These are phyloP conservation scores for Phlebopus sp. DNA, from an alignment of 1,284 basidiomycete species.

Conservation along the genomic window DNA sequence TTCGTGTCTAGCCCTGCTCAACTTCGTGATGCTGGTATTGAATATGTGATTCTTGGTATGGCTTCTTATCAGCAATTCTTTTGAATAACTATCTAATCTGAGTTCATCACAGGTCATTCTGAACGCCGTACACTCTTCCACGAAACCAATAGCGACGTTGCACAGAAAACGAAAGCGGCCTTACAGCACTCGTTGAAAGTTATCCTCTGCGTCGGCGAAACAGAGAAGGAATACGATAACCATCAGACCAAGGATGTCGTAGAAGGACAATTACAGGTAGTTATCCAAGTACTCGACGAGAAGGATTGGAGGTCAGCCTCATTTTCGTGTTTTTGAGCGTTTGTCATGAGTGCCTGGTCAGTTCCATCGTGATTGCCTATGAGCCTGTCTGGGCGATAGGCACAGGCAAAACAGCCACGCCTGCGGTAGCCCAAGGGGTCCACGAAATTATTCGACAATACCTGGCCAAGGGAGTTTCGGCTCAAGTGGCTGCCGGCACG, in stretches of 20 bases:
- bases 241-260: slow-evolving; percentile 80
- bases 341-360: neutral
- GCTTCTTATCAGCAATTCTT: too few relatives aligned
- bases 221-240: slow-evolving; percentile 84
- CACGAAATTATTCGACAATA: slow-evolving; percentile 84
- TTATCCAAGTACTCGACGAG: slow-evolving; percentile 61
- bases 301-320: slow-evolving; percentile 75
- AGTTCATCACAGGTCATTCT: slow-evolving; percentile 68
- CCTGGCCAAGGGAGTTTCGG: slow-evolving; percentile 66
- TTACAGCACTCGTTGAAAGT: slow-evolving; percentile 76
- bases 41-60: slow-evolving; percentile 89
- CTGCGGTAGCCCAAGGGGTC: slow-evolving; percentile 87
- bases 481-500: slow-evolving; percentile 69
- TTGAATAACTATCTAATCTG: too few relatives aligned
- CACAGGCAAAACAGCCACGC: slow-evolving; percentile 93
- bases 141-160: slow-evolving; percentile 84
- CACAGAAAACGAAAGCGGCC: slow-evolving; percentile 83
- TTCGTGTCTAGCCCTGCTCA: slow-evolving; percentile 60
- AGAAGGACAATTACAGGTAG: slow-evolving; percentile 80
- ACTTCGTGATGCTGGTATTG: slow-evolving; percentile 82
- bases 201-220: slow-evolving; percentile 97
- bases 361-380: slow-evolving; percentile 84
- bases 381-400: slow-evolving; percentile 99
- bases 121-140: slow-evolving; percentile 93
- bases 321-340: neutral